Percentiles rank a stretch among this genome's conserved stretches.
Conservation (phyloP, 1,284 basidiomycete genomes). For the Apiotrichum domesticum region DNA sequence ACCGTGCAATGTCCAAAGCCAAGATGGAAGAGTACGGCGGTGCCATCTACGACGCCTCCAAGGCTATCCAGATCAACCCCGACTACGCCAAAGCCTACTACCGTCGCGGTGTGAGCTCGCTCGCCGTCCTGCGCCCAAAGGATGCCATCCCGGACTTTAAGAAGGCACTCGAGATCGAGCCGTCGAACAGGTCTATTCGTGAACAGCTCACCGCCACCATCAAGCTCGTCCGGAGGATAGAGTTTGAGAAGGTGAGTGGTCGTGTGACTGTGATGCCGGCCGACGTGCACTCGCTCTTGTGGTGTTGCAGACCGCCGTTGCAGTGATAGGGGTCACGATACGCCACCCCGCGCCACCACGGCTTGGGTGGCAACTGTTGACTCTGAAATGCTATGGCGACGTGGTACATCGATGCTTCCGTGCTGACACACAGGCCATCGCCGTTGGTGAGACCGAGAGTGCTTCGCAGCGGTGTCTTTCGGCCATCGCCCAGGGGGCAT, state of each 20-base stretch:
- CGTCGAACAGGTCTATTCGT: slow-evolving; percentile 72
- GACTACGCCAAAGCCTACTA: slow-evolving; percentile 70
- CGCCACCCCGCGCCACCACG: too few relatives aligned
- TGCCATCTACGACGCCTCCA: slow-evolving; percentile 50
- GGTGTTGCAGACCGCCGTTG: too few relatives aligned
- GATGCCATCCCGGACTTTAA: slow-evolving; percentile 79
- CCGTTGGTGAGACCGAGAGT: slow-evolving; percentile 75
- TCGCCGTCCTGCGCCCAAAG: slow-evolving; percentile 81
- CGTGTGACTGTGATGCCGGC: neutral
- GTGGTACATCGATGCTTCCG: neutral
- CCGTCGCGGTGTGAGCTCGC: slow-evolving; percentile 83
- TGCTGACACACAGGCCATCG: slow-evolving; percentile 63
- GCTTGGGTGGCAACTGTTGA: too few relatives aligned
- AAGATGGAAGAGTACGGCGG: slow-evolving; percentile 51
- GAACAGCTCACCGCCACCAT: slow-evolving; percentile 79
- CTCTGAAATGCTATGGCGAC: too few relatives aligned
- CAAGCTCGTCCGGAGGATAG: slow-evolving; percentile 69
- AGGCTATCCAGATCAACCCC: slow-evolving; percentile 81
- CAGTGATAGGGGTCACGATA: too few relatives aligned
- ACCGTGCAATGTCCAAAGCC: slow-evolving; percentile 49
- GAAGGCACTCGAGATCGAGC: slow-evolving; percentile 79
- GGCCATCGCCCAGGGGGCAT: slow-evolving; percentile 69
- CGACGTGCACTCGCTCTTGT: neutral
- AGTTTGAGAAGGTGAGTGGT: slow-evolving; percentile 74
- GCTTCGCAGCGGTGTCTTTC: slow-evolving; percentile 65